These are phyloP conservation scores for Apiotrichum porosum DNA, from an alignment of 1,284 basidiomycete species.

Conservation along the genomic window DNA sequence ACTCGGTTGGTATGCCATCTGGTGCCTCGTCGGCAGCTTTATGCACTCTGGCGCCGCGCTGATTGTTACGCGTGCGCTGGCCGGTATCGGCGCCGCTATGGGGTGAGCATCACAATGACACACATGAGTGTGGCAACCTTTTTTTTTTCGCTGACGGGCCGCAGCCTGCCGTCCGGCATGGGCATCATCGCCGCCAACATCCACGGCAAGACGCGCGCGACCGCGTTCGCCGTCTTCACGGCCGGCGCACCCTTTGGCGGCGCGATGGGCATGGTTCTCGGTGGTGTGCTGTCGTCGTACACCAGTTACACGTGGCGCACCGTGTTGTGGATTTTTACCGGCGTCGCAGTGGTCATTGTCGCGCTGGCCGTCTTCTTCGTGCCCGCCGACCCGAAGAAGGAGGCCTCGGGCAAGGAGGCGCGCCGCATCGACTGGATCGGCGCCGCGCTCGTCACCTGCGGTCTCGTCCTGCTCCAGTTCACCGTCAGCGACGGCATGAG, in stretches of 20 bases:
- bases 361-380: constrained; percentile 2
- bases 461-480: constrained; percentile 59
- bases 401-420: neutral
- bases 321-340: constrained; percentile 14
- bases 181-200: constrained; percentile 20
- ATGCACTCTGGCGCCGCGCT: constrained; percentile 33
- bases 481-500: constrained; percentile 65
- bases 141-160: neutral
- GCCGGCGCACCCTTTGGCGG: constrained; percentile 19
- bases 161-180: constrained; percentile 14
- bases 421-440: constrained; percentile 15
- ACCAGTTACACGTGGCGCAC: constrained; percentile 11
- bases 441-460: constrained; percentile 13
- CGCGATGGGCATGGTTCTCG: constrained; percentile 11
- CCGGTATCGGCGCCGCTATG: constrained; percentile 34
- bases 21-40: constrained; percentile 37
- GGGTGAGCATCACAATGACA: constrained; percentile 16
- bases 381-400: constrained; percentile 3
- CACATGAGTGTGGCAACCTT: no score
- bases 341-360: constrained; percentile 2
- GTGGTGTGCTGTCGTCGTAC: constrained; percentile 16
- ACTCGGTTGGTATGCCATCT: constrained; percentile 33
- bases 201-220: constrained; percentile 20
- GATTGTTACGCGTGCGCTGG: constrained; percentile 32
- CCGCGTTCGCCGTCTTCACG: constrained; percentile 14